phyloP scores from a whole-genome alignment of 1,284 basidiomycete species.

The Ceratobasidium sp. region DNA sequence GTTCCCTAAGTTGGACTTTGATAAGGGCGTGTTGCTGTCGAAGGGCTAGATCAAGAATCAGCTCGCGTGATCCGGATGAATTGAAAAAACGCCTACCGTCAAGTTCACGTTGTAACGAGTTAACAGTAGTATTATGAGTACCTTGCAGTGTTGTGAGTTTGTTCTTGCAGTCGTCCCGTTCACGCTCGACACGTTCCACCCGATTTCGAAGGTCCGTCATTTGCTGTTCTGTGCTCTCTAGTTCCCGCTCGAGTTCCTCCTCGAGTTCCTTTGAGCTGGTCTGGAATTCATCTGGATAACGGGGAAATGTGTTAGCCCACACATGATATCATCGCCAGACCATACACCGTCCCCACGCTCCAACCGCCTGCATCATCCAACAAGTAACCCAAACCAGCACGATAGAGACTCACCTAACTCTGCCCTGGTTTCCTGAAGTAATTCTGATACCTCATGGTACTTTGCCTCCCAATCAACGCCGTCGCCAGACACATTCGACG shows the following conservation, averaged over 20 bases:
- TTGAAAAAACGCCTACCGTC: constrained; percentile 60
- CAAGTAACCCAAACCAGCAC: constrained; percentile 41
- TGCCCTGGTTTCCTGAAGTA: constrained; percentile 84
- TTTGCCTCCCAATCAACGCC: constrained; percentile 79
- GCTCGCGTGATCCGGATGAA: constrained; percentile 47
- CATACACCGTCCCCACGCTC: constrained; percentile 3
- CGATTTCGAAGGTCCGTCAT: constrained; percentile 85
- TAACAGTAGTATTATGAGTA: constrained; percentile 87
- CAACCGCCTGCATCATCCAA: constrained; percentile 2
- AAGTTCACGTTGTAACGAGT: constrained; percentile 88
- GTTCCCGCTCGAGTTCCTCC: constrained; percentile 90
- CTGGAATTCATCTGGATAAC: constrained; percentile 82
- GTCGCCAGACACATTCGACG: constrained; percentile 25
- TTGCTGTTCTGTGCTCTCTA: constrained; percentile 86
- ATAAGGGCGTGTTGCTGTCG: constrained; percentile 83
- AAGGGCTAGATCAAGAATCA: constrained; percentile 58
- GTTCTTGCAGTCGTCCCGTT: constrained; percentile 92
- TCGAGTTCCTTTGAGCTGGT: constrained; percentile 92
- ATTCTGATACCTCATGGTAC: constrained; percentile 86
- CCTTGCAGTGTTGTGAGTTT: constrained; percentile 93
- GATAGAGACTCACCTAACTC: constrained; percentile 67
- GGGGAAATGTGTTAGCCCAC: constrained; percentile 40
- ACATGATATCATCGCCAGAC: constrained; percentile 26
- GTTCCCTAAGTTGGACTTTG: constrained; percentile 85
- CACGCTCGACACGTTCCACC: constrained; percentile 77